Conservation (phyloP, 257 asterid genomes). For the Penstemon davidsonii region DNA sequence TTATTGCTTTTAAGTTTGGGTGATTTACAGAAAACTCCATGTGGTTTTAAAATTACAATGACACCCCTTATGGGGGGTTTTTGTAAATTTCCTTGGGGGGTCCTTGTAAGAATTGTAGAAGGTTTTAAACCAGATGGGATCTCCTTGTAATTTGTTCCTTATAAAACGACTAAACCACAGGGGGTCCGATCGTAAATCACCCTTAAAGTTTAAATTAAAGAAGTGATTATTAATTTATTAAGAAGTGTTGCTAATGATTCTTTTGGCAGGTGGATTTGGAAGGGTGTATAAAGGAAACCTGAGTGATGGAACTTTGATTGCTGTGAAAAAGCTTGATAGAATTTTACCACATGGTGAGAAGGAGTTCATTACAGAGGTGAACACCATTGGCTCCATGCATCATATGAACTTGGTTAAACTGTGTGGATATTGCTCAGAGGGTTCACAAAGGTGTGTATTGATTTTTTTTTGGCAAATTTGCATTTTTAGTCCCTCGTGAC, state of each 20-base stretch:
- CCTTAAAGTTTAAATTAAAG: not conserved
- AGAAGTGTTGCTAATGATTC: not conserved
- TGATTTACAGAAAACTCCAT: too few species aligned
- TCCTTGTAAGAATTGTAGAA: too few species aligned
- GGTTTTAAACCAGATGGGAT: too few species aligned
- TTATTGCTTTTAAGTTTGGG: not conserved
- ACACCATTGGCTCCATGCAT: constrained; percentile 90
- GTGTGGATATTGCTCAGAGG: constrained; percentile 84
- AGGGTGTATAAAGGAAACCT: constrained; percentile 79
- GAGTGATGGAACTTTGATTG: constrained; percentile 69
- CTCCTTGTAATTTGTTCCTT: too few species aligned
- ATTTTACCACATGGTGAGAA: constrained; percentile 82
- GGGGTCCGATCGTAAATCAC: too few species aligned
- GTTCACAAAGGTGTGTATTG: constrained; percentile 54
- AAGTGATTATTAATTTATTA: not conserved
- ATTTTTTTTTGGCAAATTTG: not conserved
- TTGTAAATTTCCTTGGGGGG: too few species aligned
- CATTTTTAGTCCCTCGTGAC: too few species aligned
- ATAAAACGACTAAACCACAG: too few species aligned
- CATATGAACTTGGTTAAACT: constrained; percentile 85
- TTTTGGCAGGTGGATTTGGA: constrained; percentile 83
- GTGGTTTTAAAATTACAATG: too few species aligned
- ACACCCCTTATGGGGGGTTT: too few species aligned
- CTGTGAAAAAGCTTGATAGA: constrained; percentile 85
- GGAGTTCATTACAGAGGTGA: constrained; percentile 87